Evolutionary conservation across 2,329 filamentous ascomycete species (phyloP).

Genomic region (Aspergillus thermomutatus): DNA sequence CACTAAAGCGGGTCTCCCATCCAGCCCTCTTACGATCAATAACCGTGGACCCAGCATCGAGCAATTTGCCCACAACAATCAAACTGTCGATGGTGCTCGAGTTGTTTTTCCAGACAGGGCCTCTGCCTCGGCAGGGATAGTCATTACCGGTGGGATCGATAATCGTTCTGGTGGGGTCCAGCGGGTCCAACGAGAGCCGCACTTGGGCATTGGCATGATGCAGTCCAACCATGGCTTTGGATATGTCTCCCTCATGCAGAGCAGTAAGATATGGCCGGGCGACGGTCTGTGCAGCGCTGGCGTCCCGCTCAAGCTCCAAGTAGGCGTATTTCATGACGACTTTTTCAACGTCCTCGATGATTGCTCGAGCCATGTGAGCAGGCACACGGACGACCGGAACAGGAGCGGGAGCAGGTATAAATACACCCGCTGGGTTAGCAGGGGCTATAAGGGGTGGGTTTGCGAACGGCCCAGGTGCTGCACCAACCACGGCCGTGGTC

Average conservation of each 20-base stretch:
- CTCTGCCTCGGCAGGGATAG: conserved; percentile 28
- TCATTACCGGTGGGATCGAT: conserved; percentile 18
- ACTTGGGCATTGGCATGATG: conserved; percentile 15
- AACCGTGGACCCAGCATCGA: conserved; percentile 34
- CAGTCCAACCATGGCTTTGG: conserved; percentile 14
- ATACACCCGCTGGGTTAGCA: conserved; percentile 4
- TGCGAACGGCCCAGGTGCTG: not conserved
- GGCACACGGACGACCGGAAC: not conserved
- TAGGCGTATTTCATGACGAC: conserved; percentile 27
- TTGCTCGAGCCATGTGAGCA: not conserved
- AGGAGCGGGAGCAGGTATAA: not conserved
- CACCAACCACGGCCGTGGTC: not conserved
- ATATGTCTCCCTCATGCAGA: conserved; percentile 12
- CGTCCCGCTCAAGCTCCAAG: conserved; percentile 28
- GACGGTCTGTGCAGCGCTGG: conserved; percentile 11
- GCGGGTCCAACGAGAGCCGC: conserved; percentile 9
- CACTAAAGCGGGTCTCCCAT: conserved; percentile 14
- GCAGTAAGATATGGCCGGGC: conserved; percentile 13
- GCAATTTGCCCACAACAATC: conserved; percentile 35
- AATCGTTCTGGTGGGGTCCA: conserved; percentile 1
- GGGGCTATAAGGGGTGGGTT: not conserved
- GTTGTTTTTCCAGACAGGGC: conserved; percentile 23
- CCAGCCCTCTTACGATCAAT: conserved; percentile 22
- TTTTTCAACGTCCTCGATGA: conserved; percentile 22
- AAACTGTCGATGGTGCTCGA: conserved; percentile 29